Base-by-base conservation (phyloP, 805 yeast species). In the Tetrapisispora namnaoensis region DNA sequence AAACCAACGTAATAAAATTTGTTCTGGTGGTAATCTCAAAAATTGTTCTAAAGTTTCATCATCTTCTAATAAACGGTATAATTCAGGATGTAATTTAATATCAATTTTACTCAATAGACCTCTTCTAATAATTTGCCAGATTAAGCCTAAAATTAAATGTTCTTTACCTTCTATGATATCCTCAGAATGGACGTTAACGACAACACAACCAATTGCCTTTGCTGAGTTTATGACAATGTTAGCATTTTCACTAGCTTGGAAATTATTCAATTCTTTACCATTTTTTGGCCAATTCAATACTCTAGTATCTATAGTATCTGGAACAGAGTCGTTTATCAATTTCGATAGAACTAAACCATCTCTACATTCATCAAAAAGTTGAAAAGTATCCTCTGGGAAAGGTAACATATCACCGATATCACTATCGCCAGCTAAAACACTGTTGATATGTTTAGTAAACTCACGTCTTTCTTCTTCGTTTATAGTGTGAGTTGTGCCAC, bases 221-320 rank as follows among this genome's bases (percentile, higher is more conserved):
- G 99, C 99, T 2, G 99, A 93, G 69, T 93, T 93, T 70, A 93
- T 87, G 37, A 93, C 98, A 56, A 93, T 90, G 70, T 93, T 93
- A 47, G 98, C 96, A 69, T 93, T 93, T 71, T 93, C 99, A 55
- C 86, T 79, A 82, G 95, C 91, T 55, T 90, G 93, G 75, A 93
- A 93, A 63, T 88, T 87, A 74, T 93, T 93, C 65, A 93, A 77
- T 17, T 77, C 69, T 69, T 87, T 90, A 51, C 84, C 85, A 57
- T 77, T 76, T 66, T 83, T 85, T 24, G 98, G 95, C 66, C 82
- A 73, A 68, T 93, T 93, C 64, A 93, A 77, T 17, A 93, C 99
- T 76, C 99, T 86, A 10, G 97, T 90, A 71, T 93, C 99, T 60
- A 93, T 93, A 11, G 99, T 93, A 69, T 93, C 96, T 9, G 98